Percentiles rank a stretch among this genome's conserved stretches.
These are phyloP conservation scores for Penicillium angulare DNA, from an alignment of 495 filamentous ascomycete genomes.

Conservation along the genomic window DNA sequence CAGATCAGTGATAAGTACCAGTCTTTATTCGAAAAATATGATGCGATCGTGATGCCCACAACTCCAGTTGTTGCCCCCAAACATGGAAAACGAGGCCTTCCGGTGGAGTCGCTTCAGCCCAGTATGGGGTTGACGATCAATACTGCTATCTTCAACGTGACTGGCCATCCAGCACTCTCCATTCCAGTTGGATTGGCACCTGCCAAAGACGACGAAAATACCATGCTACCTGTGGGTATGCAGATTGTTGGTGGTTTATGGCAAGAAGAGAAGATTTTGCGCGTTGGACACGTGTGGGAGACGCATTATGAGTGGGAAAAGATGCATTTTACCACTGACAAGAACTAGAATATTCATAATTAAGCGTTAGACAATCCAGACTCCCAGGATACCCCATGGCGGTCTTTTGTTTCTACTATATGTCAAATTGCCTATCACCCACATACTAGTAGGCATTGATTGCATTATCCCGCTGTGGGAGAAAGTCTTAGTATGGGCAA, in stretches of 20 bases:
- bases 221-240: constrained; percentile 56
- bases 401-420: too few species aligned
- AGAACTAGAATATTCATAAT: constrained; percentile 9
- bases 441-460: constrained; percentile 2
- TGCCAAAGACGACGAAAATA: constrained; percentile 36
- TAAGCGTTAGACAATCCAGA: too few species aligned
- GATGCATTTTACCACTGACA: constrained; percentile 10
- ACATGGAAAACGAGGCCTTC: constrained; percentile 35
- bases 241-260: constrained; percentile 54
- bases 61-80: constrained; percentile 38
- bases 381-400: too few species aligned
- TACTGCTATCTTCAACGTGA: constrained; percentile 55
- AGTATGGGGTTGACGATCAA: constrained; percentile 51
- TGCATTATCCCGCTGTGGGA: too few species aligned
- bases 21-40: constrained; percentile 35
- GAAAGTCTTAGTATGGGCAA: too few species aligned
- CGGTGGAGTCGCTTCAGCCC: constrained; percentile 37
- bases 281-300: constrained; percentile 54
- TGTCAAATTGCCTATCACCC: too few species aligned
- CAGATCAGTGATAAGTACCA: constrained; percentile 46
- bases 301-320: constrained; percentile 47
- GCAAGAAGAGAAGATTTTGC: constrained; percentile 41
- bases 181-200: constrained; percentile 53
- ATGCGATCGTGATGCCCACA: constrained; percentile 52
- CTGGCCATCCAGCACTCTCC: constrained; percentile 57